These are phyloP conservation scores for Apiotrichum siamense DNA, from an alignment of 1,284 basidiomycete genomes.

Conservation along the genomic window DNA sequence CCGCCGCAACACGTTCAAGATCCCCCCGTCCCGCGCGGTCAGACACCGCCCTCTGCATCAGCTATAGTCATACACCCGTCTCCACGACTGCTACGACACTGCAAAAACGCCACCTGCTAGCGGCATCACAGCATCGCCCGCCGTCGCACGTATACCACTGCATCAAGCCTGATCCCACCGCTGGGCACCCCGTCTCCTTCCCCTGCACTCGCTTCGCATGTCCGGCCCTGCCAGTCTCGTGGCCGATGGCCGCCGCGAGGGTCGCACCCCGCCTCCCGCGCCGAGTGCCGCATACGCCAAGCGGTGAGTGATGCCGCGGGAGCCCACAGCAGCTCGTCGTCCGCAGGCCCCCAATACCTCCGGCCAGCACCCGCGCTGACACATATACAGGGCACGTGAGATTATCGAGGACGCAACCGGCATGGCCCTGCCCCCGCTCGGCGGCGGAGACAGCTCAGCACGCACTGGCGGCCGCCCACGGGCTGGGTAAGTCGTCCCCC, in stretches of 20 bases:
- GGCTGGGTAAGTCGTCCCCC: constrained; percentile 39
- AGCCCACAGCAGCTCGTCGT: no score
- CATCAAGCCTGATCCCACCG: background rate
- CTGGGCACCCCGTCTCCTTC: background rate
- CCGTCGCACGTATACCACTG: no score
- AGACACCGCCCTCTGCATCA: no score
- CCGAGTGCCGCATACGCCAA: constrained; percentile 82
- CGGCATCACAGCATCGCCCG: no score
- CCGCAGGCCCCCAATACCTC: no score
- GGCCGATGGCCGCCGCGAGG: constrained; percentile 12
- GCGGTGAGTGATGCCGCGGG: constrained; percentile 59
- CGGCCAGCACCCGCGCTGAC: background rate
- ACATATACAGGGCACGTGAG: constrained; percentile 66
- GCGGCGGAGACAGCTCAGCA: constrained; percentile 53
- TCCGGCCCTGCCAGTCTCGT: background rate
- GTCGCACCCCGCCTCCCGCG: constrained; percentile 65
- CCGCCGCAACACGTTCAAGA: no score
- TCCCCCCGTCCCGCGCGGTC: no score
- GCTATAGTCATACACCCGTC: no score
- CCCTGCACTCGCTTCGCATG: background rate
- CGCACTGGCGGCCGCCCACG: constrained; percentile 38
- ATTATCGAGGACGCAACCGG: constrained; percentile 65
- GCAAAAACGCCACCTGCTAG: no score
- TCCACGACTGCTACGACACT: no score
- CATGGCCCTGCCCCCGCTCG: constrained; percentile 54